phyloP scores from a whole-genome alignment of 441 rosid species.

The Eutrema salsugineum region DNA sequence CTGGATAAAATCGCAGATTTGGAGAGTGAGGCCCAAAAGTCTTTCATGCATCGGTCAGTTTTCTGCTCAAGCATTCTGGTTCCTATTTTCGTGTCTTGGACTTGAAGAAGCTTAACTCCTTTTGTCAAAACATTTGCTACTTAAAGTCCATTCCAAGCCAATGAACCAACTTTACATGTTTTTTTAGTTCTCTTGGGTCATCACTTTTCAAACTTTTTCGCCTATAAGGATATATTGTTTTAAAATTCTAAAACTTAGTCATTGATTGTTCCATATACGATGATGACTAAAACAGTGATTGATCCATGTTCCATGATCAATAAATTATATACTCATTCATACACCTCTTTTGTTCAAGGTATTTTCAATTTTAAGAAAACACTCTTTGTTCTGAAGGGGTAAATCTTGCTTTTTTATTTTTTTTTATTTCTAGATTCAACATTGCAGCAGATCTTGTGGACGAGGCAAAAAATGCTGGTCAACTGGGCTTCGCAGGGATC shows the following conservation, averaged over 20 bases:
- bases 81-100: not conserved
- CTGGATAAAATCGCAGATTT: constrained; percentile 69
- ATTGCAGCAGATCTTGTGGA: constrained; percentile 91
- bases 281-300: not conserved
- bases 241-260: not conserved
- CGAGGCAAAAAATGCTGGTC: constrained; percentile 74
- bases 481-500: constrained; percentile 86
- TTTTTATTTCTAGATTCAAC: constrained; percentile 60
- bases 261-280: not conserved
- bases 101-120: not conserved
- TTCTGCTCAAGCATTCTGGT: constrained; percentile 5
- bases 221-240: not conserved
- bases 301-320: constrained; percentile 1
- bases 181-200: constrained; percentile 6
- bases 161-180: not conserved
- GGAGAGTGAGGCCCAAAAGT: constrained; percentile 98
- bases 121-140: not conserved
- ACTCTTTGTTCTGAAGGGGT: not conserved
- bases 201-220: not conserved
- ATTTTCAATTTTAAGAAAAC: not conserved
- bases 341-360: not conserved
- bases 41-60: constrained; percentile 97
- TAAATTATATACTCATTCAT: constrained; percentile 3
- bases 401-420: not conserved
- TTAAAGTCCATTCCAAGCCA: not conserved